A percentile compares a stretch with the other conserved stretches of the same genome.
Conservation (phyloP, 169 alveolate genomes). For the Eimeria falciformis region DNA sequence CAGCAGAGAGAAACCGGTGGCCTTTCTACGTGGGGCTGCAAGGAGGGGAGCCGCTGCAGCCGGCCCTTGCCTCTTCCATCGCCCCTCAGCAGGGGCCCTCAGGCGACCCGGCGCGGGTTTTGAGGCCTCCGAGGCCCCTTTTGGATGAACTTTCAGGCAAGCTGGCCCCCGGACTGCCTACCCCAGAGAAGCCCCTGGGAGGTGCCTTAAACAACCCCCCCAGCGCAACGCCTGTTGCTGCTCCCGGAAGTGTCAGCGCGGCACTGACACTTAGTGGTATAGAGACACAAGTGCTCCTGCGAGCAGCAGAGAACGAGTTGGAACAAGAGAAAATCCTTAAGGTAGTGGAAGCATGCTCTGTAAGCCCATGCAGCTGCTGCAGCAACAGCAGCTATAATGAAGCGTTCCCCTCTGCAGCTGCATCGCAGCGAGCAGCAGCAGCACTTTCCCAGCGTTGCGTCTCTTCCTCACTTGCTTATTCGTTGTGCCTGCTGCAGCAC, state of each 20-base stretch:
- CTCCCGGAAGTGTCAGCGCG: slow-evolving; percentile 44
- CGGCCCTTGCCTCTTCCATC: background rate
- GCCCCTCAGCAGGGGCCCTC: slow-evolving; percentile 29
- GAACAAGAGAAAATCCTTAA: slow-evolving; percentile 39
- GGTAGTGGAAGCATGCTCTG: slow-evolving; percentile 11
- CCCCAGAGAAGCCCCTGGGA: background rate
- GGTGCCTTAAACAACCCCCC: background rate
- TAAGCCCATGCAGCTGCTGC: slow-evolving; percentile 10
- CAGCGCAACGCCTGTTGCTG: slow-evolving; percentile 28
- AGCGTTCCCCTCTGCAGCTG: background rate
- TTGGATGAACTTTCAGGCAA: background rate
- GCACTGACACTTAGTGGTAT: slow-evolving; percentile 28
- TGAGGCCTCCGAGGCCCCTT: slow-evolving; percentile 6
- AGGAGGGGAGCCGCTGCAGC: slow-evolving; percentile 8
- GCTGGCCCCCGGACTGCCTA: background rate
- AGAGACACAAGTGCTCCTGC: slow-evolving; percentile 10
- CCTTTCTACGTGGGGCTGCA: slow-evolving; percentile 40
- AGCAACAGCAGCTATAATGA: slow-evolving; percentile 14
- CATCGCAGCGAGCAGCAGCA: background rate
- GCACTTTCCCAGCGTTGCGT: background rate
- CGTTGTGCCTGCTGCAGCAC: no score
- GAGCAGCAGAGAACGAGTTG: background rate
- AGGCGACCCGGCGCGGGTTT: slow-evolving; percentile 22
- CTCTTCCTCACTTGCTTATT: no score
- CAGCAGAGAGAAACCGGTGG: slow-evolving; percentile 28